phyloP scores from a whole-genome alignment of 345 rosid species.

The Brassica cretica region DNA sequence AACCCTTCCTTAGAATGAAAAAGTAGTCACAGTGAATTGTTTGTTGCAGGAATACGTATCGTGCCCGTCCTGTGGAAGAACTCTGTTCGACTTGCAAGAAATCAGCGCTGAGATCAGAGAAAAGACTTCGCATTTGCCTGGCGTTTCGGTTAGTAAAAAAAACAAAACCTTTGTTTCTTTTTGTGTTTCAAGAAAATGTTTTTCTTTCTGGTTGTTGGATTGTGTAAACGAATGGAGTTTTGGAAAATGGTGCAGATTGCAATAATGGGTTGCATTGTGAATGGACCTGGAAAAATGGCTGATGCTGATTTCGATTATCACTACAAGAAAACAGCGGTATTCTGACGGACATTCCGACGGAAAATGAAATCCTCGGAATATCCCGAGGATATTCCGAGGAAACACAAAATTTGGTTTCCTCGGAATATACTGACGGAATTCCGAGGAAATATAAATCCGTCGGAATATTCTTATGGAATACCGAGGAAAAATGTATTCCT shows the following conservation, averaged over 20 bases:
- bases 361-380: no score
- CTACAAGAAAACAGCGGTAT: no score
- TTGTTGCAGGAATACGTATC: conserved; percentile 82
- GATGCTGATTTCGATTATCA: conserved; percentile 98
- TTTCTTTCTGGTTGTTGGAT: not conserved
- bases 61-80: conserved; percentile 97
- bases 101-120: conserved; percentile 90
- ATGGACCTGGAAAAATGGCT: conserved; percentile 99
- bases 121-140: conserved; percentile 93
- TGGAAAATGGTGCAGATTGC: conserved; percentile 57
- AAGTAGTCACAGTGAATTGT: not conserved
- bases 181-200: not conserved
- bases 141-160: conserved; percentile 70
- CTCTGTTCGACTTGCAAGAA: conserved; percentile 94
- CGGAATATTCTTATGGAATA: no score
- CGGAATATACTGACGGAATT: no score
- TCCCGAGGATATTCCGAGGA: no score
- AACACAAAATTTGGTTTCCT: no score
- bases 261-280: conserved; percentile 98
- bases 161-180: not conserved
- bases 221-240: not conserved
- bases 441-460: no score
- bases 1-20: not conserved
- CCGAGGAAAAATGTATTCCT: no score
- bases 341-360: no score